Conservation (phyloP, 305 asterid genomes). For the Fraxinus xanthoxyloides region DNA sequence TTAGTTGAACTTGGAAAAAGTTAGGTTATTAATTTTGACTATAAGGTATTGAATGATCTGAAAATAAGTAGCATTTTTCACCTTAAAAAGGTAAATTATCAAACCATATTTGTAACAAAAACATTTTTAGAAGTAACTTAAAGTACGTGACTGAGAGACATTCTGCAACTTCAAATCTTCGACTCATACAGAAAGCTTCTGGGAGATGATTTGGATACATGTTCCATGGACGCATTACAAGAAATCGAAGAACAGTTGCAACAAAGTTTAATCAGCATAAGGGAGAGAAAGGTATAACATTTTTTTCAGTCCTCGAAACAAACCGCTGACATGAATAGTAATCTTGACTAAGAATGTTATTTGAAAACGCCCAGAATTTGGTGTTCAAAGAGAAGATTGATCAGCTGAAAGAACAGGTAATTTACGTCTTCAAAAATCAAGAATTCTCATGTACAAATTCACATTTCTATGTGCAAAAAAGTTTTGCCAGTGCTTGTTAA, state of each 20-base stretch:
- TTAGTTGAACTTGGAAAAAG: too few relatives aligned
- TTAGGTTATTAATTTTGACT: background rate
- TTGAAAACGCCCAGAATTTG: conserved; percentile 28
- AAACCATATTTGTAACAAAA: background rate
- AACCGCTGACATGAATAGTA: background rate
- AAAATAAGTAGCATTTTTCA: background rate
- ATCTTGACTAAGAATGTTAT: background rate
- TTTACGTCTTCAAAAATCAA: background rate
- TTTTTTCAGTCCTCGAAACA: background rate
- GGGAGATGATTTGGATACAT: conserved; percentile 47
- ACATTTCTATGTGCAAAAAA: background rate
- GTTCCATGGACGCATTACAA: conserved; percentile 41
- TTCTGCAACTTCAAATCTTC: background rate
- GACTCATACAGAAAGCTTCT: conserved; percentile 43
- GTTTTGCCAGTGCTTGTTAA: background rate
- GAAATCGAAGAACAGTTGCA: conserved; percentile 46
- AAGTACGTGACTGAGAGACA: background rate
- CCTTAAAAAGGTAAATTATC: background rate
- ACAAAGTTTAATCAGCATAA: conserved; percentile 44
- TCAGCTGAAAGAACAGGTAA: conserved; percentile 50
- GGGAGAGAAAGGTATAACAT: conserved; percentile 49
- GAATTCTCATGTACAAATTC: background rate
- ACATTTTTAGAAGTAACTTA: background rate
- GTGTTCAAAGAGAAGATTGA: conserved; percentile 41
- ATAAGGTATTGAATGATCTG: background rate